Base-by-base conservation (phyloP, 2,329 filamentous ascomycete species). In the Colletotrichum sansevieriae region DNA sequence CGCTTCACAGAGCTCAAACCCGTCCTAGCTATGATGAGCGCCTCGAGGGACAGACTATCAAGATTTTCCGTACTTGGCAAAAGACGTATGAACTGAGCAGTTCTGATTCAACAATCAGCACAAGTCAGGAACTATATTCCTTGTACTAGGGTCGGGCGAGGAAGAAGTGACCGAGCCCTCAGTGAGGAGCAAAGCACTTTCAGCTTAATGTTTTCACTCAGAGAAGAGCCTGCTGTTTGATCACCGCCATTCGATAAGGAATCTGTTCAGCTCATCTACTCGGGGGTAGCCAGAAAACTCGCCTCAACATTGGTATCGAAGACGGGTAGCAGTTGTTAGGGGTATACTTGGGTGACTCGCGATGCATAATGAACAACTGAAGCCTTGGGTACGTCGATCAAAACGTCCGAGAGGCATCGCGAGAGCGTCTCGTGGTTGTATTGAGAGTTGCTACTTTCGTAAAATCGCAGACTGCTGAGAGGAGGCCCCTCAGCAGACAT, bases 371-470 rank as follows among this genome's bases (percentile, higher is more conserved):
- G 71, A 57, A 37, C 78, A 80, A 11, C 78, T 74, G 2, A 74
- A 79, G 35, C 75, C 72, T 60, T 73, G 77, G 54, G 72, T 76
- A 2, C 78, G 75, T 1, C 72, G 54, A 58, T 80, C 79, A 41
- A 79, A 80, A 2, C 78, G 78, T 0, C 78, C 78, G 1, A 78
- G 43, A 29, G 72, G 70, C 76, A 78, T 78, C 7, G 56, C 44
- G 18, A 39, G 22, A 13, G 35, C 35, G 25, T 25, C 5, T 25
- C 25, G 25, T 4, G 25, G 25, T 4, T 25, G 25, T 25, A 25
- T 25, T 25, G 25, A 4, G 25, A 25, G 25, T 25, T 25, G 25
- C 25, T 25, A 25, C 25, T 25, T 25, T 4, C 4, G 25, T 25
- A 5, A 25, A 25, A 25, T 25, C 3, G 3, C 25, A 5, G 25